Conservation (phyloP, 768 basidiomycete species). For the Pholiota molesta region DNA sequence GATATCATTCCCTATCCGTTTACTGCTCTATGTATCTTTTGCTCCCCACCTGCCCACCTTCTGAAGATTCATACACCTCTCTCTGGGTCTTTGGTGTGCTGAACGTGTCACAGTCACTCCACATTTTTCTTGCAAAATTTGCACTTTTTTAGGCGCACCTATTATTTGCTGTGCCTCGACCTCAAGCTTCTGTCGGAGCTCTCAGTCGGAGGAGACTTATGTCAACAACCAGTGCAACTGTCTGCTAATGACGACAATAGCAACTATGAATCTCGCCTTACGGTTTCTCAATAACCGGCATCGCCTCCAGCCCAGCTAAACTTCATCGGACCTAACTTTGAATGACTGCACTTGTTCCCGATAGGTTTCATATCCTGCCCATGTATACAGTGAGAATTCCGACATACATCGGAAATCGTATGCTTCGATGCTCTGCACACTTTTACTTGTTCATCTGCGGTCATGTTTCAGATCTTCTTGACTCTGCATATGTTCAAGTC, state of each 20-base stretch:
- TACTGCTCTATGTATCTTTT: not conserved
- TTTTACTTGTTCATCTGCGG: not conserved
- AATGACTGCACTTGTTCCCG: not conserved
- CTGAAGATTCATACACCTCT: not conserved
- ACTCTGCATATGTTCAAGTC: too few relatives aligned
- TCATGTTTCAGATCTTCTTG: not conserved
- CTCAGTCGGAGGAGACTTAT: slow-evolving; percentile 1
- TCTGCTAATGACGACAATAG: slow-evolving; percentile 7
- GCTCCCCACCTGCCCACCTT: not conserved
- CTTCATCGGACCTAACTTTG: not conserved
- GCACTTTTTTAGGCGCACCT: not conserved
- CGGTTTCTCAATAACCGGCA: slow-evolving; percentile 5
- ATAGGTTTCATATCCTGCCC: not conserved
- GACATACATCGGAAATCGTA: not conserved
- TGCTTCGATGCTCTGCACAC: not conserved
- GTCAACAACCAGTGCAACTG: not conserved
- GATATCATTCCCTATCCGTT: too few relatives aligned
- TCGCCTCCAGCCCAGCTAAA: not conserved
- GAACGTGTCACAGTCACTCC: not conserved
- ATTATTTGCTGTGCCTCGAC: not conserved
- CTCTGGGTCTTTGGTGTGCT: not conserved
- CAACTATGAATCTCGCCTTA: not conserved
- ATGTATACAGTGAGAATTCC: not conserved
- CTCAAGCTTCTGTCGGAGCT: slow-evolving; percentile 3
- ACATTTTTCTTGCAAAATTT: not conserved